A percentile compares a stretch with the other conserved stretches of the same genome.
These are phyloP conservation scores for Aspergillus conjunctus DNA, from an alignment of 495 filamentous ascomycete species.

Conservation along the genomic window DNA sequence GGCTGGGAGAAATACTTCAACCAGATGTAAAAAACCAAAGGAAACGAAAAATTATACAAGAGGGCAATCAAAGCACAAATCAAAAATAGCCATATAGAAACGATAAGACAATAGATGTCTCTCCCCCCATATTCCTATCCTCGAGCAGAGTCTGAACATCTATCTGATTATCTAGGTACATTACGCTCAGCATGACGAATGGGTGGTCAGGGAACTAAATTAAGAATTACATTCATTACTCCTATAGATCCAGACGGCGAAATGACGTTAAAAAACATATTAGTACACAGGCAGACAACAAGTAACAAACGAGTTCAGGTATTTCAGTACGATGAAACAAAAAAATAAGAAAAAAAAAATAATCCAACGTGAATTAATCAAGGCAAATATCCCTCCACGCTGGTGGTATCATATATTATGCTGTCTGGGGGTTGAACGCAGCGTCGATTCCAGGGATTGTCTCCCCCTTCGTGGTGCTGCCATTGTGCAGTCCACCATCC, in stretches of 20 bases:
- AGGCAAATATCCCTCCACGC: neutral
- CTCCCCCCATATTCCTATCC: too few relatives aligned
- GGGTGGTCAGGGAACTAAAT: too few relatives aligned
- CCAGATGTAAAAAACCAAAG: slow-evolving; percentile 47
- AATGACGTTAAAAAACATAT: too few relatives aligned
- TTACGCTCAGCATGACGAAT: too few relatives aligned
- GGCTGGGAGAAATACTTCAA: slow-evolving; percentile 73
- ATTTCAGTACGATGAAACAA: slow-evolving; percentile 8
- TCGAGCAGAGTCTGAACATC: too few relatives aligned
- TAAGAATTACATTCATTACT: too few relatives aligned
- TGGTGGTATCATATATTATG: slow-evolving; percentile 17
- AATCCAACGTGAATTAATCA: neutral
- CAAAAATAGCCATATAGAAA: too few relatives aligned
- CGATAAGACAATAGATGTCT: too few relatives aligned
- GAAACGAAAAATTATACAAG: slow-evolving; percentile 12
- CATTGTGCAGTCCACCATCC: slow-evolving; percentile 57
- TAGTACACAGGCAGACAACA: neutral
- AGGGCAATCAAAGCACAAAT: neutral
- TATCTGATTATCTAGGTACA: too few relatives aligned
- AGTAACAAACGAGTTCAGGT: slow-evolving; percentile 7
- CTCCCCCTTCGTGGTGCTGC: slow-evolving; percentile 31
- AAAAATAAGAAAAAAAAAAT: neutral
- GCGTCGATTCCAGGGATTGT: slow-evolving; percentile 24
- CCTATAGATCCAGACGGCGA: too few relatives aligned
- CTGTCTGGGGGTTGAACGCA: slow-evolving; percentile 32